Evolutionary conservation across 2,329 filamentous ascomycete genomes (phyloP).

Genomic region (Talaromyces islandicus): DNA sequence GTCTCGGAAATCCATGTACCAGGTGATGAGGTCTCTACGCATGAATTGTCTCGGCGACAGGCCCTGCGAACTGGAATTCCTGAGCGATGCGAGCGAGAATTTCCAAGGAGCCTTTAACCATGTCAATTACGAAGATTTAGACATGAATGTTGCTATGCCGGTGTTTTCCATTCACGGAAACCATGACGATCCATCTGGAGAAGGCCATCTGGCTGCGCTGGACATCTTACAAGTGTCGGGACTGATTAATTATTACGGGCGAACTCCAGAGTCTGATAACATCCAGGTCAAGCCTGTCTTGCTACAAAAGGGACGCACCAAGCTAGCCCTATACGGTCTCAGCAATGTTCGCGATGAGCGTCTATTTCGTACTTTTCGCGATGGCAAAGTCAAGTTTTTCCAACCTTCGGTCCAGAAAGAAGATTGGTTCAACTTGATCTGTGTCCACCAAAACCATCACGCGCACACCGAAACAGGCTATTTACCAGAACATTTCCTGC

Average conservation of each 20-base stretch:
- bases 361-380: slow-evolving; percentile 86
- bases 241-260: slow-evolving; percentile 91
- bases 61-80: slow-evolving; percentile 88
- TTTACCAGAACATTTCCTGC: slow-evolving; percentile 86
- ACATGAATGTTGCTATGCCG: slow-evolving; percentile 95
- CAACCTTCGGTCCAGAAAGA: slow-evolving; percentile 70
- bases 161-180: slow-evolving; percentile 99
- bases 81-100: slow-evolving; percentile 86
- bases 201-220: slow-evolving; percentile 84
- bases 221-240: slow-evolving; percentile 89
- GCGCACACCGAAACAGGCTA: slow-evolving; percentile 91
- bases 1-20: slow-evolving; percentile 89
- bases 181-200: slow-evolving; percentile 95
- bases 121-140: slow-evolving; percentile 95
- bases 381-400: slow-evolving; percentile 91
- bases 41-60: slow-evolving; percentile 94
- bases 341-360: slow-evolving; percentile 96
- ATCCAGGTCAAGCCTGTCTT: slow-evolving; percentile 88
- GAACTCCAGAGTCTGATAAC: slow-evolving; percentile 85
- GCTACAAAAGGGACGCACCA: slow-evolving; percentile 87
- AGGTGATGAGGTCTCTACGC: slow-evolving; percentile 90
- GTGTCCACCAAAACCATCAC: slow-evolving; percentile 93
- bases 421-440: slow-evolving; percentile 95
- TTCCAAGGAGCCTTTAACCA: slow-evolving; percentile 87
- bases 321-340: slow-evolving; percentile 86